Base-by-base conservation (phyloP, 2,329 filamentous ascomycete genomes). In the Ophiostoma triangulosporum region DNA sequence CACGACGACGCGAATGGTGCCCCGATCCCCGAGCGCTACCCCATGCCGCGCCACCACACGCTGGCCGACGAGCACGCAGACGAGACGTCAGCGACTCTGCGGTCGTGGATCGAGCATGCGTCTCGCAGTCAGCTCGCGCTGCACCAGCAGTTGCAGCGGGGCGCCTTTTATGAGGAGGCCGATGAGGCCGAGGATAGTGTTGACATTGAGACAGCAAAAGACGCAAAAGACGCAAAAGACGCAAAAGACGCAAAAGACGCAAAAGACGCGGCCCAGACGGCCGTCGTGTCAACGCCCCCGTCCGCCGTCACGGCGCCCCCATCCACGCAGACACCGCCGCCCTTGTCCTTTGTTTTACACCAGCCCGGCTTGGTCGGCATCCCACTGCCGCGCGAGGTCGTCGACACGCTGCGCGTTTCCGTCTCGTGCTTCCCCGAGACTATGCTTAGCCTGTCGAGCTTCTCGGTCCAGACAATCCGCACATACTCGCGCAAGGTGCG, bases 341-440 rank as follows among this genome's bases (percentile, higher is more conserved):
- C 55, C 22, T n/a, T 55, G 7, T 48, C 36, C 22, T 24, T 29
- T 6, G 22, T 26, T 36, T 43, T 38, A 12, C 53, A 46, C 27
- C 43, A 27, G 11, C 48, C 52, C 6, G 51, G 51, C 7, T 35
- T 54, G 7, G 53, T 59, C 1, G 58, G 53, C 5, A 52, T 80
- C 6, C 77, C 73, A 1, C 66, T 81, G 0, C 74, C 76, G 0
- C 70, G 73, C 1, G 70, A 78, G 26, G 68, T 78, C 3, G 63
- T 80, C 38, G 76, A 81, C 55, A 77, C 71, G 0, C 65, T 81
- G 4, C 67, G 73, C 27, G 69, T 78, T 6, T 77, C 73, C 0
- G 71, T 78, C 11, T 66, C 71, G 5, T 78, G 74, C 59, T 81
- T 81, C 57, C 77, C 77, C 0, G 76, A 79, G 58, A 78, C 76